Conservation (phyloP, 2,329 filamentous ascomycete species). For the Arachnopeziza araneosa region DNA sequence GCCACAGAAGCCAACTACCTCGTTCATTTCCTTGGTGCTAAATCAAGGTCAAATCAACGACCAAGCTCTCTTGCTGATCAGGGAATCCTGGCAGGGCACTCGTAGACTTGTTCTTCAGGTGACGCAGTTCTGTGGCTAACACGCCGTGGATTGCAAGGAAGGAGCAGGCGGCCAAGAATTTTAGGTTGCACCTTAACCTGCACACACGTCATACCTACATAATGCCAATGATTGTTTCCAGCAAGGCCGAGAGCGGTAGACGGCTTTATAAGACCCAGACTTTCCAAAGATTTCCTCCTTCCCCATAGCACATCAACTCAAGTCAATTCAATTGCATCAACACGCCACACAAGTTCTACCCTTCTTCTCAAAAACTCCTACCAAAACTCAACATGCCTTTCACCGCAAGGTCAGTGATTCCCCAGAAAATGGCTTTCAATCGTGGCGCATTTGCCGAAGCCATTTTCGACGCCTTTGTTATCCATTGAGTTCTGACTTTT, state of each 20-base stretch:
- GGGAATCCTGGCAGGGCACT: background rate
- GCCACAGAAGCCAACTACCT: background rate
- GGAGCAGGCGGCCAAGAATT: background rate
- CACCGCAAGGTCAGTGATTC: constrained; percentile 45
- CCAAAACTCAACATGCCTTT: constrained; percentile 43
- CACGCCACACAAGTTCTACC: background rate
- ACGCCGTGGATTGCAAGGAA: background rate
- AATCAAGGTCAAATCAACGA: background rate
- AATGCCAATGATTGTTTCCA: background rate
- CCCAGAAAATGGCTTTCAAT: background rate
- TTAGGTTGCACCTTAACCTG: background rate
- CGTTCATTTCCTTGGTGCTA: background rate
- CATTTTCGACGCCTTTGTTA: background rate
- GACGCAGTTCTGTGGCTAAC: background rate
- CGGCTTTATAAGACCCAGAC: background rate
- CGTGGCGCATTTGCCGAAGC: background rate
- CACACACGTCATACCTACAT: background rate
- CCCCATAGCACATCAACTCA: background rate
- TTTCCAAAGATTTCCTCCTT: background rate
- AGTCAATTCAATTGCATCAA: background rate
- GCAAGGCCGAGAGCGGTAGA: background rate
- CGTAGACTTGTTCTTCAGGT: background rate
- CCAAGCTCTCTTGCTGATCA: background rate
- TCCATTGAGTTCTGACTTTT: constrained; percentile 15
- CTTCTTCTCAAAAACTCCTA: background rate